These are phyloP conservation scores for Backusella tuberculispora DNA, from an alignment of 192 early-diverging fungal species.

Conservation along the genomic window DNA sequence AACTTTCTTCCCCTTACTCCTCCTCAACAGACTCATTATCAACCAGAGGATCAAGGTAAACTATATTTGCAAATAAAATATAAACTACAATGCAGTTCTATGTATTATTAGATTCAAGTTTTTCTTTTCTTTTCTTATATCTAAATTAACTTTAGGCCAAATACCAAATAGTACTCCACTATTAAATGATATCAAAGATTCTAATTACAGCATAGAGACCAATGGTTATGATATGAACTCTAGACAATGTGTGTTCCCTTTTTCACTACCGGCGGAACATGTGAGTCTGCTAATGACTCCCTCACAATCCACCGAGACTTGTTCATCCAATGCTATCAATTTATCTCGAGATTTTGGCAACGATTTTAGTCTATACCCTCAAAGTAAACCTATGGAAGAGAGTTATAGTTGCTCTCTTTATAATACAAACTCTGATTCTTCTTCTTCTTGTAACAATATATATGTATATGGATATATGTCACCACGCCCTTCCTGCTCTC, in stretches of 20 bases:
- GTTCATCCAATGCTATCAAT: neutral
- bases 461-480: neutral
- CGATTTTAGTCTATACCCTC: conserved; percentile 9
- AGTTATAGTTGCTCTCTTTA: neutral
- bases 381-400: neutral
- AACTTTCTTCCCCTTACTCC: neutral
- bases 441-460: neutral
- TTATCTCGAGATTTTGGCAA: neutral
- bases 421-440: neutral
- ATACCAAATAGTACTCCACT: neutral
- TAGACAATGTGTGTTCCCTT: neutral
- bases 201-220: neutral
- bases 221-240: neutral
- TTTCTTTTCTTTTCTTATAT: neutral
- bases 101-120: neutral
- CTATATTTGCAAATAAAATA: neutral
- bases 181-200: neutral
- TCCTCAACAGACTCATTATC: neutral
- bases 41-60: neutral
- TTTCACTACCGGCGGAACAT: neutral
- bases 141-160: neutral
- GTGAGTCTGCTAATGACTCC: neutral
- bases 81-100: too few species aligned
- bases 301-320: neutral
- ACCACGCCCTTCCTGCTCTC: neutral